phyloP scores from a whole-genome alignment of 2,329 filamentous ascomycete genomes.

The Neonectria ditissima region DNA sequence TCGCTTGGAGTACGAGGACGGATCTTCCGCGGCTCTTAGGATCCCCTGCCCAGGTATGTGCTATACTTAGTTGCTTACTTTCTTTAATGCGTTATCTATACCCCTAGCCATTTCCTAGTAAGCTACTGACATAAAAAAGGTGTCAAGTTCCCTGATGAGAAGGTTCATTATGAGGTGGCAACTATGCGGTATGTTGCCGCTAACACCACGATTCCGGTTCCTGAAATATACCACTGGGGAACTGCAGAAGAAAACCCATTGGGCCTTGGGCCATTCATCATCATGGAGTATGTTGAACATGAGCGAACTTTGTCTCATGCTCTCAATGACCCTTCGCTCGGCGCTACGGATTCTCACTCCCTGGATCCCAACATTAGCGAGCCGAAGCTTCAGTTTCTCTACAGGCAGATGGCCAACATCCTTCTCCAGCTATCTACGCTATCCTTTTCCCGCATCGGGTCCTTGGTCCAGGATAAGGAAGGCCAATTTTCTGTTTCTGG shows the following conservation, averaged over 20 bases:
- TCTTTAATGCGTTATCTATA: neutral
- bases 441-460: constrained; percentile 54
- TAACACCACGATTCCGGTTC: constrained; percentile 52
- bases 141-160: constrained; percentile 51
- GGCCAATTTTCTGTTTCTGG: constrained; percentile 40
- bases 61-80: neutral
- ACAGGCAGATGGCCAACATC: constrained; percentile 56
- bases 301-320: constrained; percentile 43
- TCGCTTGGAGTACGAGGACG: constrained; percentile 49
- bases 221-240: constrained; percentile 48
- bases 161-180: constrained; percentile 51
- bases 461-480: constrained; percentile 44
- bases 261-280: constrained; percentile 52
- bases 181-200: constrained; percentile 50
- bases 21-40: constrained; percentile 47
- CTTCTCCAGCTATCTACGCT: constrained; percentile 54
- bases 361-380: constrained; percentile 51
- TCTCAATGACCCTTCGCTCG: constrained; percentile 45
- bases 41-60: constrained; percentile 43
- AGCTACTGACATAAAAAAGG: constrained; percentile 22
- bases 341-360: constrained; percentile 42
- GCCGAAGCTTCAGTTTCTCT: constrained; percentile 49
- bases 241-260: constrained; percentile 48
- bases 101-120: neutral
- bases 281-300: constrained; percentile 53